These are phyloP conservation scores for Bathelium albidoporum DNA, from an alignment of 495 filamentous ascomycete species.

Conservation along the genomic window DNA sequence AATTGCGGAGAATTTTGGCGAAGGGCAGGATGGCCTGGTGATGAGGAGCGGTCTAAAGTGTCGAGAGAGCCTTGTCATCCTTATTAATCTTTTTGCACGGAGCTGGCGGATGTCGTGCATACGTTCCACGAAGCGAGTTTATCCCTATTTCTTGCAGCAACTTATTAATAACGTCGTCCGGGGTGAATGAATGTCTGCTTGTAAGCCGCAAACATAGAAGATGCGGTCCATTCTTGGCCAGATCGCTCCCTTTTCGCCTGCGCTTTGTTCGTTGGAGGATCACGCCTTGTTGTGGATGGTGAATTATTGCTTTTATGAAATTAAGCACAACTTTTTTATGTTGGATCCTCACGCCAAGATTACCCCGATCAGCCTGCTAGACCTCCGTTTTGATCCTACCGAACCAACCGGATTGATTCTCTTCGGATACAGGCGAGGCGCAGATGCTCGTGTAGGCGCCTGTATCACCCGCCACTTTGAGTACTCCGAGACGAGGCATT, in stretches of 20 bases:
- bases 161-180: background rate
- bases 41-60: background rate
- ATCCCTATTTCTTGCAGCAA: conserved; percentile 1
- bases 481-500: too few relatives aligned
- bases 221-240: background rate
- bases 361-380: too few relatives aligned
- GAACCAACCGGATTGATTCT: too few relatives aligned
- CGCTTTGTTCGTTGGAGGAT: background rate
- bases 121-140: background rate
- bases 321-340: too few relatives aligned
- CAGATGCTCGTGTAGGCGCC: background rate
- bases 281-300: too few relatives aligned
- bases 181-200: too few relatives aligned
- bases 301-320: too few relatives aligned
- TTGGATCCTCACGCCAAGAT: too few relatives aligned
- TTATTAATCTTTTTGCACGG: background rate
- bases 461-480: background rate
- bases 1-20: background rate
- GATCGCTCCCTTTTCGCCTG: background rate
- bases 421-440: background rate
- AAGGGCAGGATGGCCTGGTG: background rate
- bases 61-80: background rate
- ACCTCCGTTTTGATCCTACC: too few relatives aligned
- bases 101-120: background rate
- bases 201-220: background rate